Base-by-base conservation (phyloP, 768 basidiomycete genomes). In the Amylocystis lapponica region DNA sequence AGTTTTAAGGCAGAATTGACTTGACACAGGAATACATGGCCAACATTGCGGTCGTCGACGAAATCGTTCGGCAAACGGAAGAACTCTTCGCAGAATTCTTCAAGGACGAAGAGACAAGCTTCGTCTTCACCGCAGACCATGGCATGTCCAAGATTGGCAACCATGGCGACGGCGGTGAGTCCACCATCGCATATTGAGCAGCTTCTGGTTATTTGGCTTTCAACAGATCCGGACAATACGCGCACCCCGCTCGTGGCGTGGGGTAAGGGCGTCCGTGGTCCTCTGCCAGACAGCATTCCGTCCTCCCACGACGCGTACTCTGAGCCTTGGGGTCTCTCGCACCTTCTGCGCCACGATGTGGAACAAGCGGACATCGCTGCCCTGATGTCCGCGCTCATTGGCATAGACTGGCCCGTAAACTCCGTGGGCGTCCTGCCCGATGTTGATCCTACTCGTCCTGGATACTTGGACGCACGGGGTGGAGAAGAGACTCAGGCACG, bases 161-260 rank as follows among this genome's bases (percentile, higher is more conserved):
- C 55, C 90, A 93, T 46, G 90, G 90, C 4, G 90, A 93, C 48
- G 90, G 90, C 27, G 81, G 86, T 59, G 40, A 53, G 51, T 36
- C 7, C 37, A 38, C n/a, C 21, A 23, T 31, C n/a, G n/a, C n/a
- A n/a, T n/a, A n/a, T n/a, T n/a, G n/a, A n/a, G n/a, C n/a, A n/a
- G n/a, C n/a, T n/a, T n/a, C n/a, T n/a, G n/a, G n/a, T n/a, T n/a
- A n/a, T n/a, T n/a, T n/a, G n/a, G n/a, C n/a, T n/a, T n/a, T n/a
- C n/a, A n/a, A n/a, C n/a, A 89, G 86, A 91, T 54, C 89, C 89
- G 0, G 89, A 92, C 56, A 90, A 85, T 53, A 91, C 89, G 5
- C 77, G 87, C 33, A 93, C 90, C 2, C 90, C 90, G 14, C 70
- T 90, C 5, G 70, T 93, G 17, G 79, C 75, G 2, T 93, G 90